phyloP scores from a whole-genome alignment of 208 protist genomes.

The Leishmania gerbilli region DNA sequence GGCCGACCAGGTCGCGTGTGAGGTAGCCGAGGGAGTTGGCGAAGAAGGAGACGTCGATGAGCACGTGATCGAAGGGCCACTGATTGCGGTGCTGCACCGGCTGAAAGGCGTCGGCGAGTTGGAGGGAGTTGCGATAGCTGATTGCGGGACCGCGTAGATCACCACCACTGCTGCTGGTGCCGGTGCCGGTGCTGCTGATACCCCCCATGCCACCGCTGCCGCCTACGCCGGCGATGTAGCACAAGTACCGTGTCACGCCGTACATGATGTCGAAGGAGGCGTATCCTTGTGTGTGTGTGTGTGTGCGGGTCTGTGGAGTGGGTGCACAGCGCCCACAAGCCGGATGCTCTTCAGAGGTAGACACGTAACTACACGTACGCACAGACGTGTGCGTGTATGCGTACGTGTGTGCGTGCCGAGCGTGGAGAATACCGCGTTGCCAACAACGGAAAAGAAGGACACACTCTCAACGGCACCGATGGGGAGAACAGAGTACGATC shows the following conservation, averaged over 20 bases:
- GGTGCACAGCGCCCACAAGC: neutral
- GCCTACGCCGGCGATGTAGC: constrained; percentile 13
- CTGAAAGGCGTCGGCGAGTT: constrained; percentile 63
- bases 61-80: constrained; percentile 63
- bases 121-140: constrained; percentile 42
- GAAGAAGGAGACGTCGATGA: constrained; percentile 61
- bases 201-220: neutral
- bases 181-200: no score
- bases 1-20: constrained; percentile 64
- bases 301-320: neutral
- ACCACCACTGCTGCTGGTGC: constrained; percentile 9
- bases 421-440: neutral
- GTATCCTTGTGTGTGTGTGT: neutral
- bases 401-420: neutral
- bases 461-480: neutral
- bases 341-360: neutral
- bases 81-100: constrained; percentile 42
- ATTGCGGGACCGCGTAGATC: neutral
- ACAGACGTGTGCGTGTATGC: neutral
- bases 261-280: constrained; percentile 4
- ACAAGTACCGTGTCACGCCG: constrained; percentile 19
- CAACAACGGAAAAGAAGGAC: neutral
- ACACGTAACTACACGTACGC: neutral
- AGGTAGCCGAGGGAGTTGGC: constrained; percentile 42
- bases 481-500: no score